Base-by-base conservation (phyloP, 2,329 filamentous ascomycete genomes). In the Sclerotinia nivalis region DNA sequence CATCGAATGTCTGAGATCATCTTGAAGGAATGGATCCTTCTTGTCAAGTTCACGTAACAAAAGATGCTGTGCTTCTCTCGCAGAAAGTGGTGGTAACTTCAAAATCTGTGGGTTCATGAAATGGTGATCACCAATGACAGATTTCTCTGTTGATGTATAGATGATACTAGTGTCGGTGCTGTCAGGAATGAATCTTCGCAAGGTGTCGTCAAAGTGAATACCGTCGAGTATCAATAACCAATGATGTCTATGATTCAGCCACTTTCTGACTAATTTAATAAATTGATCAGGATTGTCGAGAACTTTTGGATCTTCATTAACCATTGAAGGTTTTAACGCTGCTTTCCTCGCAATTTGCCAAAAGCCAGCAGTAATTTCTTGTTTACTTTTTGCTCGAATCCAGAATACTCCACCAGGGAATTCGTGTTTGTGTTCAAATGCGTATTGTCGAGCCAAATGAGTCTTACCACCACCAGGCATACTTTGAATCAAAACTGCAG, bases 211-310 rank as follows among this genome's bases (percentile, higher is more conserved):
- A 71, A 91, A 90, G 52, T 84, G 85, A 37, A 91, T 83, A 1
- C 89, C 89, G 72, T 92, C 90, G 52, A 92, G 84, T 1, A 92
- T 83, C 40, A 92, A 78, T 1, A 92, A 81, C 90, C 90, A 92
- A 10, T 87, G 83, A n/a, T 87, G 82, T 28, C 84, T 85, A 28
- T 80, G 80, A 72, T 87, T 86, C 56, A 92, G 83, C 89, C 89
- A 91, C 31, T 81, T 80, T 25, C 84, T 83, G 12, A 91, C 89
- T 1, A 84, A 80, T 28, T 83, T 82, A 13, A 90, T 84, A 74
- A 88, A 87, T 43, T 82, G 81, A 37, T 78, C 77, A 0, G 80
- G 80, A 47, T 85, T 76, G 28, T 71, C 47, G 31, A 68, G 64
- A 10, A 72, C 69, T 31, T 62, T 70, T 1, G 66, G 56, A 43